Evolutionary conservation across 2,329 filamentous ascomycete species (phyloP), one percentile per base, ranked within the genome.

Genomic region (Immersiporthe knoxdaviesiana): DNA sequence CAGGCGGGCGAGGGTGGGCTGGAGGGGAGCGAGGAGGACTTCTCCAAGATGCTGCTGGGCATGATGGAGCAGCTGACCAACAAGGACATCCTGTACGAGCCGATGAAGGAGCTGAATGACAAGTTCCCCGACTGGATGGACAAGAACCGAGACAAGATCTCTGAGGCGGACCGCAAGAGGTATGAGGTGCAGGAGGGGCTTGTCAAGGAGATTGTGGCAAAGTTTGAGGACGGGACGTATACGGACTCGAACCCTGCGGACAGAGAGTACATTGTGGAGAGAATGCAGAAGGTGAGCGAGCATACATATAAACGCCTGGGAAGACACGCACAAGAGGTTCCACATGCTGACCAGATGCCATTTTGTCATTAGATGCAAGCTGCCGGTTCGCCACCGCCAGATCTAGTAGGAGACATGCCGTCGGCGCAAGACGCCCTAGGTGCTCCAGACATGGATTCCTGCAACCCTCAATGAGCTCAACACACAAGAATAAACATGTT

Each of bases 21-120:
- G 18, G 84, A 83, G 44, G 84, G 83, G 18, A 84, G 83, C 70
- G 93, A 97, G 68, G 94, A 96, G 75, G 94, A 97, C 74, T 92
- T 98, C 75, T 94, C 93, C 68, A 95, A 97, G 82, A 93, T 98
- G 89, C 87, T 99, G 70, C 89, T 97, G 86, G 92, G 92, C 66
- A 97, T 98, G 93, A 98, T 99, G 95, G 93, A 98, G 81, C 94
- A 99, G 80, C 86, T 99, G 72, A 98, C 96, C 3, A 97, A 97
- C 80, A 98, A 97, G 83, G 96, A 98, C 74, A 97, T 99, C 72
- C 82, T 99, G 64, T 98, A 98, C 78, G 95, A 99, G 82, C 96
- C 96, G 2, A 97, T 99, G 94, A 97, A 97, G 83, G 96, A 99
- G 81, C 84, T 99, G 62, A 84, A 97, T 78, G 91, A 93, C 66